Evolutionary conservation across 2,329 filamentous ascomycete species (phyloP).

Genomic region (Myriosclerotinia scirpicola): DNA sequence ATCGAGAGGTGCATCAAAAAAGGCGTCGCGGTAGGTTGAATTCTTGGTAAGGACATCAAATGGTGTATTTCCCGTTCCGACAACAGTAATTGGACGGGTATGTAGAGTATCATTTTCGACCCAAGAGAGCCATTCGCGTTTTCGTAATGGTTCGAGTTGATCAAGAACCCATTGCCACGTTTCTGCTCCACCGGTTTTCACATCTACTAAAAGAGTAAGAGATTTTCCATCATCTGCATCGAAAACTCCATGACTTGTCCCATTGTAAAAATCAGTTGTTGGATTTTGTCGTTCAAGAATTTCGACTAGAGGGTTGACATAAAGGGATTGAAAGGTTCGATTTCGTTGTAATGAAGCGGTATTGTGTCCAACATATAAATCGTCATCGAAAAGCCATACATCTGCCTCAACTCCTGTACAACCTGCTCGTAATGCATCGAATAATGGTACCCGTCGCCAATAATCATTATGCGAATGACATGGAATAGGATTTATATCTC

Average conservation of each 20-base stretch:
- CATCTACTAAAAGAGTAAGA: slow-evolving; percentile 64
- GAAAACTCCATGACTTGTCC: slow-evolving; percentile 55
- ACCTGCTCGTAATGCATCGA: slow-evolving; percentile 58
- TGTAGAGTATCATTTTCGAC: slow-evolving; percentile 53
- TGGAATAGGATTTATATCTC: slow-evolving; percentile 53
- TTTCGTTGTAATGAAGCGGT: slow-evolving; percentile 52
- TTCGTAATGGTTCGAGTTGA: slow-evolving; percentile 59
- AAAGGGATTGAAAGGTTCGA: slow-evolving; percentile 61
- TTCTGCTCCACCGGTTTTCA: slow-evolving; percentile 58
- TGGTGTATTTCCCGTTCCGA: slow-evolving; percentile 65
- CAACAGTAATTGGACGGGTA: slow-evolving; percentile 62
- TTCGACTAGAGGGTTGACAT: slow-evolving; percentile 62
- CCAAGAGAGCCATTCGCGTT: slow-evolving; percentile 56
- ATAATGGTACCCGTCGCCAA: slow-evolving; percentile 62
- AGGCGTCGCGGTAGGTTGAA: slow-evolving; percentile 57
- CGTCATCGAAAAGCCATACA: slow-evolving; percentile 59
- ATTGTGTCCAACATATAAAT: slow-evolving; percentile 65
- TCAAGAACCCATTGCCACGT: slow-evolving; percentile 54
- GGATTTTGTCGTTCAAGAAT: slow-evolving; percentile 57
- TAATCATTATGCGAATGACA: slow-evolving; percentile 74
- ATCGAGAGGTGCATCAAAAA: slow-evolving; percentile 65
- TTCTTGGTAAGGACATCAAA: slow-evolving; percentile 57
- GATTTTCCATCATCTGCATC: slow-evolving; percentile 53
- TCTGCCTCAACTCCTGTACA: slow-evolving; percentile 68
- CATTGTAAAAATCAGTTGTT: slow-evolving; percentile 48